A percentile compares a stretch with the other conserved stretches of the same genome.
Evolutionary conservation across 2,329 filamentous ascomycete species (phyloP).

Genomic region (Mycosphaerella sp.): DNA sequence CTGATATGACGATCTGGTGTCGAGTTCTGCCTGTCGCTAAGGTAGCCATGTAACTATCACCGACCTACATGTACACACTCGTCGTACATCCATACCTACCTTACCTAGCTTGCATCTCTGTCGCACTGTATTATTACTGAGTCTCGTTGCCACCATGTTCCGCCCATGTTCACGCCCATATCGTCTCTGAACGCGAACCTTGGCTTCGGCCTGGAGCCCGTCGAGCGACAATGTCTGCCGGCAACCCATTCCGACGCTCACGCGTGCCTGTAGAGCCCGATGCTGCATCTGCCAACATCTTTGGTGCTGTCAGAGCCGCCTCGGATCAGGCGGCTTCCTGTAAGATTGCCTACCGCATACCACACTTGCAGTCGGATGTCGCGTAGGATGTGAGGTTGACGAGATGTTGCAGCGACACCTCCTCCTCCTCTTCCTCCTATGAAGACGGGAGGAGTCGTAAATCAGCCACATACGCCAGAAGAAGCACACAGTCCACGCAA

Average conservation of each 20-base stretch:
- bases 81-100: no score
- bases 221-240: constrained; percentile 22
- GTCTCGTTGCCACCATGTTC: not conserved
- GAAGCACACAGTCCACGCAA: constrained; percentile 7
- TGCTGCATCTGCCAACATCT: constrained; percentile 13
- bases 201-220: not conserved
- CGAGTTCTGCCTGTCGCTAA: constrained; percentile 6
- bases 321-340: constrained; percentile 13
- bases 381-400: constrained; percentile 17
- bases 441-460: constrained; percentile 30
- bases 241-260: constrained; percentile 31
- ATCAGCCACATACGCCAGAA: constrained; percentile 27
- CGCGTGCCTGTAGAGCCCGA: constrained; percentile 20
- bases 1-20: constrained; percentile 8
- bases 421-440: constrained; percentile 13
- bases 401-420: constrained; percentile 16
- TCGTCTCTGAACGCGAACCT: not conserved
- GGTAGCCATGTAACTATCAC: no score
- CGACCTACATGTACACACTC: no score
- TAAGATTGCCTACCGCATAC: constrained; percentile 16
- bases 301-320: not conserved
- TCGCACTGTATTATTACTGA: not conserved
- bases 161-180: not conserved
- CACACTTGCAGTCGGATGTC: not conserved
- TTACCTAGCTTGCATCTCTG: not conserved